A percentile compares a stretch with the other conserved stretches of the same genome.
Conservation (phyloP, 169 alveolate species). For the Theileria luwenshuni region DNA sequence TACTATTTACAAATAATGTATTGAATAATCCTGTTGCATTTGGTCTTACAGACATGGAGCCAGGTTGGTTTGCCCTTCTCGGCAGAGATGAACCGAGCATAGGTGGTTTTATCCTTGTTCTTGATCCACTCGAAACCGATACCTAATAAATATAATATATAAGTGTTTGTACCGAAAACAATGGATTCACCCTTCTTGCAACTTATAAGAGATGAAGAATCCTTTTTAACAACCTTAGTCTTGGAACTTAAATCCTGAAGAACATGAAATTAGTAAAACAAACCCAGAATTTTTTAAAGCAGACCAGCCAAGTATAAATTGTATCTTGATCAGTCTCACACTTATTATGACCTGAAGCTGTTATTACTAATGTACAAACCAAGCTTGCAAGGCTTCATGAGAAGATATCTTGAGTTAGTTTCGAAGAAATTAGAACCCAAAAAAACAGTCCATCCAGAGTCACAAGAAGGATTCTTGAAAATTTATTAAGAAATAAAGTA, state of each 20-base stretch:
- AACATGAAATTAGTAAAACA: not conserved
- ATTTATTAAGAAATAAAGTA: not conserved
- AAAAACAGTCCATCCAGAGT: not conserved
- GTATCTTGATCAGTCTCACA: constrained; percentile 2
- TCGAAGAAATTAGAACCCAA: constrained; percentile 1
- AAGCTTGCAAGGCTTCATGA: constrained; percentile 18
- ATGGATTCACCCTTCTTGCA: not conserved
- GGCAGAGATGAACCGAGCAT: not conserved
- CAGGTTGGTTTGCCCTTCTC: not conserved
- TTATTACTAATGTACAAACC: not conserved
- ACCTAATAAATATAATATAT: constrained; percentile 1
- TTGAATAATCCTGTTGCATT: constrained; percentile 1
- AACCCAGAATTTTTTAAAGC: constrained; percentile 14
- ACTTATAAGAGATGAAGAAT: not conserved
- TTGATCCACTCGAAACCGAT: constrained; percentile 4
- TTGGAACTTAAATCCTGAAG: not conserved
- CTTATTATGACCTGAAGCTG: constrained; percentile 1
- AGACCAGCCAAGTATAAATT: constrained; percentile 4
- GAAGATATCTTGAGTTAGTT: not conserved
- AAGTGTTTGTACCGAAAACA: not conserved
- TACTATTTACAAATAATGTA: constrained; percentile 14
- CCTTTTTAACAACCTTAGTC: not conserved
- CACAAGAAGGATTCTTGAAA: constrained; percentile 5
- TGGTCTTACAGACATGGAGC: not conserved
- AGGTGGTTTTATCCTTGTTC: not conserved